Conservation (phyloP, 1,139 yeast genomes). For the Wickerhamomyces sp. region DNA sequence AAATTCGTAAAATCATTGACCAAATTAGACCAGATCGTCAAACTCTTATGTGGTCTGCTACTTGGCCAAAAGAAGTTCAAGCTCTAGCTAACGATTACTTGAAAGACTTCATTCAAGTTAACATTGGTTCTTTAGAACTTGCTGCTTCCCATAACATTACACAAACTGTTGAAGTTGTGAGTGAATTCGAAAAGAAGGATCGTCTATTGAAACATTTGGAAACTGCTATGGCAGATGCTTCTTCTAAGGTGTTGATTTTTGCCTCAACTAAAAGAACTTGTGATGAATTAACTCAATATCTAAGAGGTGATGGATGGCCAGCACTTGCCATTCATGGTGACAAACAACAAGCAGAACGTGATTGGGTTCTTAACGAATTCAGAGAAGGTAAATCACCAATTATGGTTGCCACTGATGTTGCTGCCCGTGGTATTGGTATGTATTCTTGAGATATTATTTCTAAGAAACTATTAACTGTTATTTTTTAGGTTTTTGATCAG, state of each 20-base stretch:
- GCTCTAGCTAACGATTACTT: slow-evolving; percentile 86
- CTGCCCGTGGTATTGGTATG: slow-evolving; percentile 99
- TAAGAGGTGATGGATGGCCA: slow-evolving; percentile 98
- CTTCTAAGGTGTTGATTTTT: slow-evolving; percentile 78
- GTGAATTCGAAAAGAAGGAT: slow-evolving; percentile 93
- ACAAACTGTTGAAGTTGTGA: slow-evolving; percentile 86
- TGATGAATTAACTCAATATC: slow-evolving; percentile 87
- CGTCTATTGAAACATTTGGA: slow-evolving; percentile 81
- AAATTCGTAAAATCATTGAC: slow-evolving; percentile 89
- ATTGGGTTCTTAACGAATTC: slow-evolving; percentile 95
- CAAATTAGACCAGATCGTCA: slow-evolving; percentile 97
- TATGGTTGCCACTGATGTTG: slow-evolving; percentile 99
- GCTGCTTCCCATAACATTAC: slow-evolving; percentile 96
- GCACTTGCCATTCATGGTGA: slow-evolving; percentile 99
- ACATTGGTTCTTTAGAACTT: slow-evolving; percentile 91
- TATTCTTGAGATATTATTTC: slow-evolving; percentile 35
- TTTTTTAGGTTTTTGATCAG: slow-evolving; percentile 17
- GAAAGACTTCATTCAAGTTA: slow-evolving; percentile 92
- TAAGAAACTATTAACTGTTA: slow-evolving; percentile 14
- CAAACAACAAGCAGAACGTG: slow-evolving; percentile 96
- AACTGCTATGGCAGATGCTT: slow-evolving; percentile 72
- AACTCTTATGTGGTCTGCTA: slow-evolving; percentile 99
- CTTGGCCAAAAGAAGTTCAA: slow-evolving; percentile 99
- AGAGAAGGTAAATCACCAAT: slow-evolving; percentile 89
- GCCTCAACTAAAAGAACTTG: slow-evolving; percentile 97